Evolutionary conservation across 2,329 filamentous ascomycete species (phyloP), one percentile per base, ranked within the genome.

Genomic region (Cercospora canescens): DNA sequence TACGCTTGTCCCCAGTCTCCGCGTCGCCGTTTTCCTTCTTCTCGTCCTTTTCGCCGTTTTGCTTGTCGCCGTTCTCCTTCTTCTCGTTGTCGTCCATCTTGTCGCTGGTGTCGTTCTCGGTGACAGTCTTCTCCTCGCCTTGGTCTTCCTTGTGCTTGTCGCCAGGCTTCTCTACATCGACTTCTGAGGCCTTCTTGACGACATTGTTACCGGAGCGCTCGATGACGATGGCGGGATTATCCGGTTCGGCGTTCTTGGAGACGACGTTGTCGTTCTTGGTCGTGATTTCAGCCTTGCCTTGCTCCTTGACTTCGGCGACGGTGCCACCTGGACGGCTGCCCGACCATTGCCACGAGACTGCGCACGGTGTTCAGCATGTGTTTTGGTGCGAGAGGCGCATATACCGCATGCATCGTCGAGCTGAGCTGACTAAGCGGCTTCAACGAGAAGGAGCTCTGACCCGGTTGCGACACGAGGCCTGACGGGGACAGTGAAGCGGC

Each of bases 291-390:
- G 89, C 78, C 72, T 88, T 83, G 76, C 87, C 88, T 39, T 87
- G 78, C 32, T 83, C 81, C 76, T 87, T 84, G 67, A 80, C 82
- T 78, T 86, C 85, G 69, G 82, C 82, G 63, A 87, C 87, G 52
- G 82, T 85, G 66, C 88, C 88, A 60, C 81, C 80, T 1, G 88
- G 87, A 24, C 83, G 78, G 63, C 83, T 82, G 64, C 82, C 81
- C 65, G 82, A 81, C 86, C 86, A 89, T 74, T 84, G 82, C 88
- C 87, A 89, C 65, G 86, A 87, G 72, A 89, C 88, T 90, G 72
- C 59, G 61, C 37, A 65, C 18, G 21, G 58, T 16, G n/a, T 35
- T 67, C 62, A 67, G 64, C 65, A 7, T n/a, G 12, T n/a, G 30
- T 57, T 64, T 60, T 41, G 30, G 14, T 12, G 52, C 26, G 48